These are phyloP conservation scores for Xylaria sp. DNA, from an alignment of 2,329 filamentous ascomycete species.

Conservation along the genomic window DNA sequence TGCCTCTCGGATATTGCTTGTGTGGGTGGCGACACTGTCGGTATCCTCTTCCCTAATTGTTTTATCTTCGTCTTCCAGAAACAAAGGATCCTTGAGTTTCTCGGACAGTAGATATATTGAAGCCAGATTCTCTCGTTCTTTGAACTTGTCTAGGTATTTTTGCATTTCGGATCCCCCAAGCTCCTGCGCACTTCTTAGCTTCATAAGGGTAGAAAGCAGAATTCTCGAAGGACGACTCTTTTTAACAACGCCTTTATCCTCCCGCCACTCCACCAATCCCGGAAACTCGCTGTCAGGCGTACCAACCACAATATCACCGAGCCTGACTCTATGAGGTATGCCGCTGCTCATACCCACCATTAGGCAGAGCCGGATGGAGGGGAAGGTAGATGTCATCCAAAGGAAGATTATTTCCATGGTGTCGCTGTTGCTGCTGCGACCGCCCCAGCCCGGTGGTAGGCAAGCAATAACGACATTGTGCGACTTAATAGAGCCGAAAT, in stretches of 20 bases:
- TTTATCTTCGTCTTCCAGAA: not conserved
- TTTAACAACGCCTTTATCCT: not conserved
- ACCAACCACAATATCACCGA: conserved; percentile 46
- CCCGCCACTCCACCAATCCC: conserved; percentile 42
- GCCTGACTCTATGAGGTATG: conserved; percentile 37
- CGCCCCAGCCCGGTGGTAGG: conserved; percentile 48
- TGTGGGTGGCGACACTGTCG: not conserved
- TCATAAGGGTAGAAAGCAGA: not conserved
- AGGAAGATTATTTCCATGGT: conserved; percentile 49
- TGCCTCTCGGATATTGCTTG: not conserved
- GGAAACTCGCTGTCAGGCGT: conserved; percentile 30
- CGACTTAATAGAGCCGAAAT: conserved; percentile 38
- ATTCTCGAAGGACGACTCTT: not conserved
- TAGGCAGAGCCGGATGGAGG: conserved; percentile 52
- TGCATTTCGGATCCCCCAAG: not conserved
- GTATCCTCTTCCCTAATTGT: not conserved
- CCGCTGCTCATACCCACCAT: conserved; percentile 57
- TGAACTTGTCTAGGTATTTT: not conserved
- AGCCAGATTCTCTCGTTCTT: not conserved
- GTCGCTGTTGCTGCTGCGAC: conserved; percentile 48
- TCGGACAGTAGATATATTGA: not conserved
- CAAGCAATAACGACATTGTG: conserved; percentile 44
- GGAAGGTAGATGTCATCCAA: conserved; percentile 49
- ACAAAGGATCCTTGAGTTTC: not conserved
- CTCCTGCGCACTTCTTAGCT: not conserved